Evolutionary conservation across 2,329 filamentous ascomycete genomes (phyloP), one percentile per base, ranked within the genome.

Genomic region (Zasmidium angulare): DNA sequence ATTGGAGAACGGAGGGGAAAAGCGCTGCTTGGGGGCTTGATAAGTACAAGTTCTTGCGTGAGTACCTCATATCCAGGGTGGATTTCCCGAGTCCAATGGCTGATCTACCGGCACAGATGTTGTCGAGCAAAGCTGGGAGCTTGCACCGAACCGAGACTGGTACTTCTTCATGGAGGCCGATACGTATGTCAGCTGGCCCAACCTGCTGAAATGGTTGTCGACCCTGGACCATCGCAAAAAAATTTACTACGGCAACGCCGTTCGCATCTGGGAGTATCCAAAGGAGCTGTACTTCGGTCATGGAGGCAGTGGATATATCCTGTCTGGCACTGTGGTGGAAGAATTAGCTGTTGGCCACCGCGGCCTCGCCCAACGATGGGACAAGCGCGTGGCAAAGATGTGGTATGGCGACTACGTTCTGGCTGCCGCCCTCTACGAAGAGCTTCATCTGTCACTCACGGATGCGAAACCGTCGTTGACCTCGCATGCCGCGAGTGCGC

Each of bases 131-230:
- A 63, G 72, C 73, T 40, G 71, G 78, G 79, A 9, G 22, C 71
- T 74, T n/a, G 21, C 22, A 23, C 52, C 55, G 22, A 21, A 43
- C 7, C 26, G 31, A 17, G 72, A 79, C 46, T 83, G 82, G 76
- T 83, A 81, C 63, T 76, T 83, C 58, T 83, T 83, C 65, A 75
- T 81, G 49, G 81, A 83, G 63, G 78, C 79, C 0, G 81, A 84
- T 65, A 84, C 81, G 46, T 82, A 76, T 58, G 61, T 78, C 6
- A 70, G 74, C 9, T 76, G 73, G 72, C 67, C 72, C 36, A 77
- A 75, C 23, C 53, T 77, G 23, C 78, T 81, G 53, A 77, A 76
- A 3, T 77, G 81, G 59, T 73, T 83, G 6, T 72, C 72, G 17
- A 77, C 73, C 17, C 77, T 80, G 58, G 75, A 82, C 55, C 75